Evolutionary conservation across 768 basidiomycete genomes (phyloP).

Genomic region (Tephrocybe sp.): DNA sequence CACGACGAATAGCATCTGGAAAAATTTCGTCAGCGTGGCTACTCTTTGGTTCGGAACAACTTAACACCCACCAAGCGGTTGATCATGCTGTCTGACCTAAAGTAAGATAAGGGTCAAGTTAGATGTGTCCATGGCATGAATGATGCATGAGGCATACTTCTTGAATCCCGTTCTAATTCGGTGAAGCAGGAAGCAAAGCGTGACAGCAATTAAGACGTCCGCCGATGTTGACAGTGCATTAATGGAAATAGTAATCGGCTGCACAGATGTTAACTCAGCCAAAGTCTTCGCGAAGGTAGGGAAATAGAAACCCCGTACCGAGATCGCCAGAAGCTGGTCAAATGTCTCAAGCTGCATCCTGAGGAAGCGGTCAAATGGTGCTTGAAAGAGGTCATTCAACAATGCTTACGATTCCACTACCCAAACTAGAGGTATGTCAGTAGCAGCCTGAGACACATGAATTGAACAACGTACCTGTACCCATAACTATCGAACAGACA

Average conservation of each 20-base stretch:
- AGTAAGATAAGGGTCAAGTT: not conserved
- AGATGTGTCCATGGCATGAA: too few species aligned
- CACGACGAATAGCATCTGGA: conserved; percentile 51
- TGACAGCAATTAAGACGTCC: conserved; percentile 47
- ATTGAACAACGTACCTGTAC: conserved; percentile 24
- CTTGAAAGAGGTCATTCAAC: not conserved
- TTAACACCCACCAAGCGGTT: conserved; percentile 38
- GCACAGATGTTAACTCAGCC: not conserved
- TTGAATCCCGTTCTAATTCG: conserved; percentile 50
- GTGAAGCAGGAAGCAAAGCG: conserved; percentile 45
- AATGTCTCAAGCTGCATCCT: conserved; percentile 39
- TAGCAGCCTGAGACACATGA: not conserved
- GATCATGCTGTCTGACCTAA: conserved; percentile 48
- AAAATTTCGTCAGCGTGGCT: not conserved
- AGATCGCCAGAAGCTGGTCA: conserved; percentile 29
- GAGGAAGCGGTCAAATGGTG: not conserved
- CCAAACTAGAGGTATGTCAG: conserved; percentile 30
- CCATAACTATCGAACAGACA: conserved; percentile 13
- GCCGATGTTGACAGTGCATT: conserved; percentile 46
- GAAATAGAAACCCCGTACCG: conserved; percentile 22
- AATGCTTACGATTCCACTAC: conserved; percentile 36
- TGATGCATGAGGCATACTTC: conserved; percentile 24
- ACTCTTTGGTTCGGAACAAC: not conserved
- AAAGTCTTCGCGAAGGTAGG: not conserved
- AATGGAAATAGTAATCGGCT: conserved; percentile 48